phyloP scores from a whole-genome alignment of 192 early-diverging fungal species.

The Backusella mclennaniae region DNA sequence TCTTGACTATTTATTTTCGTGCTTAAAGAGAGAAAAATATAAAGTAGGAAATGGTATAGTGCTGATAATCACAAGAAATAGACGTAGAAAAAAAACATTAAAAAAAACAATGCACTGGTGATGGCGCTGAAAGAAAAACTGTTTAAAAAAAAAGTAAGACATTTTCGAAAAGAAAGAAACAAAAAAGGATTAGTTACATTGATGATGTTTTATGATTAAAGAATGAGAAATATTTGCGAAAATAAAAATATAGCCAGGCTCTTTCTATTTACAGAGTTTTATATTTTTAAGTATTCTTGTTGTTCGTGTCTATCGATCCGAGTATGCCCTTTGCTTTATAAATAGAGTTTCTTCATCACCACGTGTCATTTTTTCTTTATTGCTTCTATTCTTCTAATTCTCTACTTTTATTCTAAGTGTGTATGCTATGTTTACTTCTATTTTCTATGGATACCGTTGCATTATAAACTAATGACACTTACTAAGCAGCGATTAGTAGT shows the following conservation, averaged over 20 bases:
- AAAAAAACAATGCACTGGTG: neutral
- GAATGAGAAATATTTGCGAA: neutral
- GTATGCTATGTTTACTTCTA: neutral
- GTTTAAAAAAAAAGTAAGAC: neutral
- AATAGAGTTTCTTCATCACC: neutral
- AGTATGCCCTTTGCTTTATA: neutral
- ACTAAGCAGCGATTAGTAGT: neutral
- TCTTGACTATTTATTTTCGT: neutral
- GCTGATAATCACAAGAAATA: neutral
- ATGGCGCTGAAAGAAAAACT: neutral
- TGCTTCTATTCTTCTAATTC: neutral
- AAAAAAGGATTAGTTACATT: neutral
- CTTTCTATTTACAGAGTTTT: neutral
- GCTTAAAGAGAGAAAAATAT: neutral
- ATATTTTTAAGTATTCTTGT: neutral
- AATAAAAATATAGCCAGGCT: neutral
- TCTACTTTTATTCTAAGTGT: neutral
- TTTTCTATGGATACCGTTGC: neutral
- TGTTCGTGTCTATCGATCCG: neutral
- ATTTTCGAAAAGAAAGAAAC: neutral
- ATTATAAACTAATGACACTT: neutral
- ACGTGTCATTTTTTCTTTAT: neutral
- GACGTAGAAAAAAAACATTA: neutral
- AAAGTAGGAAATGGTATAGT: neutral
- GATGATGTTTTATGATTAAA: constrained; percentile 1